Evolutionary conservation across 345 rosid genomes (phyloP), one percentile per base, ranked within the genome.

Genomic region (Moricandia arvensis): DNA sequence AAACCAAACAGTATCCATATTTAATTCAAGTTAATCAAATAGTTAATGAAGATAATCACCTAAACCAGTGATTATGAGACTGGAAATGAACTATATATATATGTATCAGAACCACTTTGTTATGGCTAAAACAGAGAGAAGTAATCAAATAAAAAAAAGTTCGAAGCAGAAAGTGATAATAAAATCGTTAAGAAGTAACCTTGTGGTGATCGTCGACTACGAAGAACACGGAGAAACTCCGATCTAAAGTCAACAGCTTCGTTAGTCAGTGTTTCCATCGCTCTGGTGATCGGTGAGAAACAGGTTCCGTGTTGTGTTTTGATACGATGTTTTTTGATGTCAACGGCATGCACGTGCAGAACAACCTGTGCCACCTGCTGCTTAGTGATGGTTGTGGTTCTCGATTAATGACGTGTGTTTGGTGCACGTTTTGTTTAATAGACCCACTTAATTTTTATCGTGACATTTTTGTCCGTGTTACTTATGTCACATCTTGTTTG

Each of bases 161-260:
- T 16, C 3, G 17, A 18, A 59, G 16, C 34, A 43, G 16, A 35
- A 60, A 7, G 4, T 29, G 7, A 59, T 7, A 15, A 21, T 6
- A 16, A 16, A 34, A 3, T 63, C 1, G 45, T 26, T 3, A 85
- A n/a, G 51, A 35, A 33, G 33, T 1, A 37, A 77, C 97, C 96
- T 85, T 83, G 62, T 0, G 68, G 58, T 11, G 87, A 79, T 41
- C 94, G 84, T 53, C 89, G 75, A 75, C 87, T 77, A 0, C 74
- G 85, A 29, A 93, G 89, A 62, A 86, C 34, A 7, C 63, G 67
- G 21, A 91, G 80, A 79, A 91, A 93, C 67, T 87, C 79, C 59
- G 73, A 61, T 63, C 97, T 85, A 72, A 88, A 77, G 75, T 73
- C 12, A 47, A 71, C 86, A 5, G 72, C 59, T 51, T 82, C 68